These are phyloP conservation scores for Xylariomycetidae sp. DNA, from an alignment of 2,329 filamentous ascomycete genomes.

Conservation along the genomic window DNA sequence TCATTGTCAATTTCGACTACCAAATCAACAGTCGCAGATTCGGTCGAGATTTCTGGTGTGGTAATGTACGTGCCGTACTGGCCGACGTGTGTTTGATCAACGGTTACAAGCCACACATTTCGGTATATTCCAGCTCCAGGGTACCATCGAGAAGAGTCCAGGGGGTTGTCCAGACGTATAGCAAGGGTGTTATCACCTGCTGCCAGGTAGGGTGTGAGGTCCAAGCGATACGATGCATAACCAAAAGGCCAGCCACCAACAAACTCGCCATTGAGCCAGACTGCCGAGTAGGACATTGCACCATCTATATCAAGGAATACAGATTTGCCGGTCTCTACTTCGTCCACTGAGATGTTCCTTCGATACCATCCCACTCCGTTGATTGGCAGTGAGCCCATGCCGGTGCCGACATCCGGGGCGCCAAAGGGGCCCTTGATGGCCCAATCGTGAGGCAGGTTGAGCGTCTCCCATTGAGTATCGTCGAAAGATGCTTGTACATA, in stretches of 20 bases:
- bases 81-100: conserved; percentile 39
- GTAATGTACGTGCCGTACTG: conserved; percentile 48
- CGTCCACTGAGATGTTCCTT: conserved; percentile 26
- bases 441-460: conserved; percentile 41
- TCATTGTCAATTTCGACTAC: conserved; percentile 43
- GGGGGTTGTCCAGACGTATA: conserved; percentile 46
- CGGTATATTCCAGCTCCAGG: conserved; percentile 50
- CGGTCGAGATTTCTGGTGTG: conserved; percentile 37
- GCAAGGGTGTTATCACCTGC: conserved; percentile 38
- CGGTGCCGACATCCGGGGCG: conserved; percentile 30
- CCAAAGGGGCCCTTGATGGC: conserved; percentile 36
- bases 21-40: conserved; percentile 40
- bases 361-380: conserved; percentile 51
- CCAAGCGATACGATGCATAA: conserved; percentile 46
- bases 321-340: conserved; percentile 13
- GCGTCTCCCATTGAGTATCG: conserved; percentile 29
- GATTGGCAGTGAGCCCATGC: conserved; percentile 40
- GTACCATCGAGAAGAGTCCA: conserved; percentile 48
- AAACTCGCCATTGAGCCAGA: conserved; percentile 46
- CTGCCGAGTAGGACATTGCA: conserved; percentile 47
- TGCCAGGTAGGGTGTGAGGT: conserved; percentile 40
- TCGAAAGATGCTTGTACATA: conserved; percentile 25
- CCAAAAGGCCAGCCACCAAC: conserved; percentile 49
- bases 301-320: conserved; percentile 36
- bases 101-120: conserved; percentile 50